Percentiles rank a stretch among this genome's conserved stretches.
These are phyloP conservation scores for Xylaria sp. DNA, from an alignment of 2,329 filamentous ascomycete species.

Conservation along the genomic window DNA sequence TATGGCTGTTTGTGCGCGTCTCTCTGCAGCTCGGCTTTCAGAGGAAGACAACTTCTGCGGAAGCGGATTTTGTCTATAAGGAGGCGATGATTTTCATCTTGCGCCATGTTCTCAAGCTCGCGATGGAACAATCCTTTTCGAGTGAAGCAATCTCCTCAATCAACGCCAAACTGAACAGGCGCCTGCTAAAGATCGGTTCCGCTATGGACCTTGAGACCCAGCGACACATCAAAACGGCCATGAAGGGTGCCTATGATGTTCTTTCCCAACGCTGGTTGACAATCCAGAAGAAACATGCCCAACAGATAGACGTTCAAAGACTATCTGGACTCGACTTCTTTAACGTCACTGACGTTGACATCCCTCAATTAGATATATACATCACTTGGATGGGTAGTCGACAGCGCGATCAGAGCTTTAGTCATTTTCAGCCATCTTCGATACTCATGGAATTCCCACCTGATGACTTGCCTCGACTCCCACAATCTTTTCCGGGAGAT, in stretches of 20 bases:
- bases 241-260: conserved; percentile 4
- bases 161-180: conserved; percentile 24
- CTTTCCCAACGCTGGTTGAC: conserved; percentile 15
- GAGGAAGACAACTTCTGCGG: not conserved
- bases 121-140: not conserved
- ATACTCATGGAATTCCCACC: conserved; percentile 16
- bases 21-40: conserved; percentile 55
- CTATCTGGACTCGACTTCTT: conserved; percentile 25
- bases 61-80: conserved; percentile 14
- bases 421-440: conserved; percentile 13
- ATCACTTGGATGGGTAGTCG: conserved; percentile 14
- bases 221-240: not conserved
- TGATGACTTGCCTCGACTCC: conserved; percentile 13
- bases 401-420: not conserved
- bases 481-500: not conserved
- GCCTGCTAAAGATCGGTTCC: conserved; percentile 18
- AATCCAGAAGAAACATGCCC: conserved; percentile 37
- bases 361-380: conserved; percentile 27
- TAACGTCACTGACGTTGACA: conserved; percentile 6
- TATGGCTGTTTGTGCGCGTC: conserved; percentile 67
- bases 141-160: conserved; percentile 19
- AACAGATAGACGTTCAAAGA: not conserved
- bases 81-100: conserved; percentile 22
- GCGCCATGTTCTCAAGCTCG: not conserved
- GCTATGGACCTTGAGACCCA: not conserved